A percentile compares a stretch with the other conserved stretches of the same genome.
These are phyloP conservation scores for Russula virescens DNA, from an alignment of 768 basidiomycete genomes.

Conservation along the genomic window DNA sequence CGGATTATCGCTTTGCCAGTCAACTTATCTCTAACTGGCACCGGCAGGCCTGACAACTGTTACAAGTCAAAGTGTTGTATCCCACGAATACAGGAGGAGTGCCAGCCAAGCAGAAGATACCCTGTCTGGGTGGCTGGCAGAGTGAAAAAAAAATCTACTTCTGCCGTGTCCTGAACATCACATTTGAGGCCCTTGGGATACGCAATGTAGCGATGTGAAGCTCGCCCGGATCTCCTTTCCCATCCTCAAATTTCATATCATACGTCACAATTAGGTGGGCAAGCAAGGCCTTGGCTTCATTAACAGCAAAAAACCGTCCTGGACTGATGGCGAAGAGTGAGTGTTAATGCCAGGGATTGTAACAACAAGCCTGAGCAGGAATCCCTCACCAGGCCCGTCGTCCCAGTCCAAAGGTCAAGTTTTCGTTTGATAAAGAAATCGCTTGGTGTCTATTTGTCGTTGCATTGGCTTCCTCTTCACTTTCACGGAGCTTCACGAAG, in stretches of 20 bases:
- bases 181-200: constrained; percentile 17
- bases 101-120: not conserved
- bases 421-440: constrained; percentile 20
- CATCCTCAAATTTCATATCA: constrained; percentile 26
- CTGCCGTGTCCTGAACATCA: constrained; percentile 27
- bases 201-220: not conserved
- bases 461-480: not conserved
- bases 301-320: constrained; percentile 28
- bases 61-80: too few relatives aligned
- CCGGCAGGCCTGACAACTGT: too few relatives aligned
- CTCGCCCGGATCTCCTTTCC: constrained; percentile 9
- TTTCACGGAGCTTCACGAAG: constrained; percentile 27
- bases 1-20: too few relatives aligned
- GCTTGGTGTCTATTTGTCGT: not conserved
- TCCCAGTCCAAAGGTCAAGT: constrained; percentile 28
- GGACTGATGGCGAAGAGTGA: constrained; percentile 21
- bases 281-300: constrained; percentile 26
- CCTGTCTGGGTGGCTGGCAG: not conserved
- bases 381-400: constrained; percentile 29
- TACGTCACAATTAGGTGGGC: constrained; percentile 27
- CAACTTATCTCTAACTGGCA: too few relatives aligned
- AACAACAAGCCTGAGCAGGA: not conserved
- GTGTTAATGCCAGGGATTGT: not conserved
- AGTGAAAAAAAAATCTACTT: not conserved
- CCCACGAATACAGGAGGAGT: too few relatives aligned